Evolutionary conservation across 2,329 filamentous ascomycete species (phyloP), one percentile per base, ranked within the genome.

Genomic region (Pyrenophora seminiperda): DNA sequence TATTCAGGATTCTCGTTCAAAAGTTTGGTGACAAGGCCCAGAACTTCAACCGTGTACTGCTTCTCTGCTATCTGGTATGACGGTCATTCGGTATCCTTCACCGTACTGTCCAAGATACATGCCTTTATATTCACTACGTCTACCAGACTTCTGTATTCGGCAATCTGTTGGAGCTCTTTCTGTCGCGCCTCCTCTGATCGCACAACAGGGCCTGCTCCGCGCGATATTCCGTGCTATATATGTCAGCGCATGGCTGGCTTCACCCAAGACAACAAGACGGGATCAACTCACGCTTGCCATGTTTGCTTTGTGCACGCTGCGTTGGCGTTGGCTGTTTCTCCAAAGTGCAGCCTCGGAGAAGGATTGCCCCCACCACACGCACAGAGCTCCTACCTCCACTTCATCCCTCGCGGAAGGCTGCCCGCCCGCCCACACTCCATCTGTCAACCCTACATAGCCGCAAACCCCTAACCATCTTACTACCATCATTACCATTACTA

Each of bases 1-100:
- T 92, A 92, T 74, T 95, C 90, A 19, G 90, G 90, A 72, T 95
- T 95, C 64, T 87, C 82, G 38, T 81, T 82, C 45, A 93, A 80
- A 36, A 94, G 82, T 60, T 83, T 85, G n/a, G 87, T 86, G 27
- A 87, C 89, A 46, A 89, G 81, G 56, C 82, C 76, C 63, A 92
- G 83, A 32, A 85, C 82, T 47, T 84, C 78, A 47, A 76, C 61
- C 33, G 79, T 79, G 70, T 79, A 81, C 59, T 81, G 75, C 53
- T 68, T 70, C 41, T 77, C 70, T 2, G 72, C 61, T 50, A 80
- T 70, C 77, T 80, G 54, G 4, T 17, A 7, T 9, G 30, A 29
- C 10, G 9, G 13, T 18, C 7, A 22, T 9, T 27, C 9, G 24
- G 22, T 27, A 27, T 27, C 9, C 4, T 11, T 27, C 9, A 27